Evolutionary conservation across 805 yeast genomes (phyloP).

Genomic region (Cyberlindnera galapagoensis): DNA sequence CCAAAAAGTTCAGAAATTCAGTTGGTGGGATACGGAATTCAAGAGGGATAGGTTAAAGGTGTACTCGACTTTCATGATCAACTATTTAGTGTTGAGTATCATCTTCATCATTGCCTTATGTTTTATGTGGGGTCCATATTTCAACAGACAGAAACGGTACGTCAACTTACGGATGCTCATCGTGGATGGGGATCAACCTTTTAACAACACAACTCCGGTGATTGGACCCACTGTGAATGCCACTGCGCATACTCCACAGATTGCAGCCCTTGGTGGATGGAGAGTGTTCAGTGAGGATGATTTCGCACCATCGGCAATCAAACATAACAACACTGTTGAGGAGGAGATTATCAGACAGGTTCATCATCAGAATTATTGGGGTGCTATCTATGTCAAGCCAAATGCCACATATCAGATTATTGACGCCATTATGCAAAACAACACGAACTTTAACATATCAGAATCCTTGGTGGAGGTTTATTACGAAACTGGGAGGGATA

Average conservation of each 20-base stretch:
- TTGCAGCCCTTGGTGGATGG: conserved; percentile 24
- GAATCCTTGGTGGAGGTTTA: conserved; percentile 28
- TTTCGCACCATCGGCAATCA: conserved; percentile 17
- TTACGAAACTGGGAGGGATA: conserved; percentile 63
- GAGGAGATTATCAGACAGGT: conserved; percentile 38
- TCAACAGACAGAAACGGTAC: conserved; percentile 11
- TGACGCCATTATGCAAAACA: conserved; percentile 19
- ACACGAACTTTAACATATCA: conserved; percentile 17
- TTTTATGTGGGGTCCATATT: conserved; percentile 21
- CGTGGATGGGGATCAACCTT: conserved; percentile 18
- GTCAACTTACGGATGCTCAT: conserved; percentile 16
- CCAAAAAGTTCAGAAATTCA: conserved; percentile 13
- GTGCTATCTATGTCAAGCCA: conserved; percentile 41
- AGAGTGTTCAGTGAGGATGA: conserved; percentile 18
- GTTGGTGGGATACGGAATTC: conserved; percentile 19
- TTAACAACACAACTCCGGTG: conserved; percentile 13
- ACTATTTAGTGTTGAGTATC: conserved; percentile 19
- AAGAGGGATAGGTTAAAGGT: conserved; percentile 15
- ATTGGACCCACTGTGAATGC: conserved; percentile 12
- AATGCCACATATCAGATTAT: conserved; percentile 34
- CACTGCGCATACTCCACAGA: conserved; percentile 3
- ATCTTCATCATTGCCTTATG: conserved; percentile 22
- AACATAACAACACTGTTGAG: conserved; percentile 15
- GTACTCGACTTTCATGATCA: conserved; percentile 11
- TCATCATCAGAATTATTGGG: conserved; percentile 54